Conservation (phyloP, 805 yeast species). For the Kuraishia hungarica region DNA sequence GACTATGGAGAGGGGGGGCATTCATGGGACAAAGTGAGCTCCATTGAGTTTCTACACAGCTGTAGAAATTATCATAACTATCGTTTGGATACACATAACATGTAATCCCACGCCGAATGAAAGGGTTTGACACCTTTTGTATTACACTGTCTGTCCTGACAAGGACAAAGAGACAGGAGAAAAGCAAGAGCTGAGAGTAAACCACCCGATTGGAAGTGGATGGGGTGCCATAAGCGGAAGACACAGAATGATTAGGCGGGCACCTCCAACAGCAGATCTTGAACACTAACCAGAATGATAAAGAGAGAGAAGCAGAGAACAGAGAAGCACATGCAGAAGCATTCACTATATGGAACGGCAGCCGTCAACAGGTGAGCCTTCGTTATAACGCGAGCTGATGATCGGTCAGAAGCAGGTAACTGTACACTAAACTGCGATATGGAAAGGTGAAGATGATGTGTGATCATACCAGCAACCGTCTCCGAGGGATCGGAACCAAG, state of each 20-base stretch:
- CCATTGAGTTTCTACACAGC: constrained; percentile 60
- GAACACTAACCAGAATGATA: not conserved
- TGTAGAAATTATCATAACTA: constrained; percentile 62
- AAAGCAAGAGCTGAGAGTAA: no score
- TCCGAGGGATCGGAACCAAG: constrained; percentile 2
- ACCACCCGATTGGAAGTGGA: constrained; percentile 7
- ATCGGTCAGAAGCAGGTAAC: not conserved
- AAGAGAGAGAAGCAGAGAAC: no score
- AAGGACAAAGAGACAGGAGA: constrained; percentile 6
- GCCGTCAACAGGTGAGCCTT: not conserved
- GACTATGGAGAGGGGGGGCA: constrained; percentile 1
- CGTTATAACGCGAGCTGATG: not conserved
- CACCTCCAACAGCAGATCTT: not conserved
- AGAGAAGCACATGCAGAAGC: no score
- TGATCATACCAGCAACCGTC: not conserved
- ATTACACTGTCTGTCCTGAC: constrained; percentile 1
- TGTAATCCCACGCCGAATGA: constrained; percentile 53
- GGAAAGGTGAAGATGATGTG: constrained; percentile 1
- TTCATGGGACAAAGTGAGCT: constrained; percentile 73
- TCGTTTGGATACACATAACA: constrained; percentile 49
- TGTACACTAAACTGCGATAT: no score
- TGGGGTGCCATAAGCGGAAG: no score
- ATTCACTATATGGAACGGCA: not conserved
- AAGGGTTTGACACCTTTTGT: constrained; percentile 7
- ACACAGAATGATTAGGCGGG: not conserved